phyloP scores from a whole-genome alignment of 2,329 filamentous ascomycete species.

The Ophiocordyceps australis region DNA sequence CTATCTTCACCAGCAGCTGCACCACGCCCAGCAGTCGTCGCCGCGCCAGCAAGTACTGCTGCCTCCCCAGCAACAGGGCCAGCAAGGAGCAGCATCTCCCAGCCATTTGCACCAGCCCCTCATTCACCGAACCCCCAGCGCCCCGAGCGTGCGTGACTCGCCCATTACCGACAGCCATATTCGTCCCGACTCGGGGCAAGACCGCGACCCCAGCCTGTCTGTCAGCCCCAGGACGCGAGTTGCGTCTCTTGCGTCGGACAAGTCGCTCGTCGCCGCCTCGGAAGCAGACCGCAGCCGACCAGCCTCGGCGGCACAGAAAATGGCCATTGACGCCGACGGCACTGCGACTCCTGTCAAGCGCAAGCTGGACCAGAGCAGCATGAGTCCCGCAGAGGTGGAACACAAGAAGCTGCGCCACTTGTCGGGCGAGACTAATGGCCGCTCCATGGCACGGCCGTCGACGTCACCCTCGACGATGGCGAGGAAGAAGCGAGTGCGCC shows the following conservation, averaged over 20 bases:
- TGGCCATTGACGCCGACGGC: slow-evolving; percentile 12
- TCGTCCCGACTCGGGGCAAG: slow-evolving; percentile 34
- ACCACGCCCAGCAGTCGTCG: too few relatives aligned
- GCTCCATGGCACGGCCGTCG: slow-evolving; percentile 3
- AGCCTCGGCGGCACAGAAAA: slow-evolving; percentile 7
- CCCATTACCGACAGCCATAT: slow-evolving; percentile 19
- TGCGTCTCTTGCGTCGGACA: slow-evolving; percentile 21
- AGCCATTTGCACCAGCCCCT: slow-evolving; percentile 11
- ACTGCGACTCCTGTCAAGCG: slow-evolving; percentile 19
- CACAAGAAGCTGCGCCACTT: slow-evolving; percentile 26
- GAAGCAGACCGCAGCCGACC: slow-evolving; percentile 1
- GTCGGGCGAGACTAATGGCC: slow-evolving; percentile 29
- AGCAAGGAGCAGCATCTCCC: slow-evolving; percentile 9
- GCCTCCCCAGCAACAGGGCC: too few relatives aligned
- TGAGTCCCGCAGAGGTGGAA: slow-evolving; percentile 32
- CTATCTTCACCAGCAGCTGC: too few relatives aligned
- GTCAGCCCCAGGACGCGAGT: slow-evolving; percentile 63
- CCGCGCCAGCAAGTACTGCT: too few relatives aligned
- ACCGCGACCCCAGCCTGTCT: slow-evolving; percentile 53
- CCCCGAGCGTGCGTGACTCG: slow-evolving; percentile 26
- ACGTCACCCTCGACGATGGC: slow-evolving; percentile 12
- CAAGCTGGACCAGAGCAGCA: slow-evolving; percentile 18
- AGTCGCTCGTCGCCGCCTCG: slow-evolving; percentile 1
- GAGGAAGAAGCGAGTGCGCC: slow-evolving; percentile 20
- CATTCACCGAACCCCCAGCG: too few relatives aligned